These are phyloP conservation scores for Trebouxia sp. DNA, from an alignment of 139 green algal species.

Conservation along the genomic window DNA sequence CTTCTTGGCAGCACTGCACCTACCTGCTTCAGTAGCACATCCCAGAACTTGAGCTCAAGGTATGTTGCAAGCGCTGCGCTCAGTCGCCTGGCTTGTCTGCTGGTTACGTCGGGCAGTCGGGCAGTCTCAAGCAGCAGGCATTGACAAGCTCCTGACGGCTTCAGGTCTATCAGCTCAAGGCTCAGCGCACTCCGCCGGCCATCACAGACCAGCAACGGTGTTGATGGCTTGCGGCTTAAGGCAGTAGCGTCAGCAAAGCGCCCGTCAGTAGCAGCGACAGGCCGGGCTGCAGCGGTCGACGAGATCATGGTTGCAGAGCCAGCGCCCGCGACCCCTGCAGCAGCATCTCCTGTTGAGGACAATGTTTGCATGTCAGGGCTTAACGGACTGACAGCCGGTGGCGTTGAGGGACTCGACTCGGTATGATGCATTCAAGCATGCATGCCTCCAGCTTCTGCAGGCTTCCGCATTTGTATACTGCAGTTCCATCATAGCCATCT, in stretches of 20 bases:
- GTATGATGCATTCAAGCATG: neutral
- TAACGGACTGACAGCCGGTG: slow-evolving; percentile 38
- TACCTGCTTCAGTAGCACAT: too few relatives aligned
- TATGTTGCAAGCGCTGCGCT: too few relatives aligned
- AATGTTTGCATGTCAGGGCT: slow-evolving; percentile 36
- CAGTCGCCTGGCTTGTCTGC: too few relatives aligned
- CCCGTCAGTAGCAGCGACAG: neutral
- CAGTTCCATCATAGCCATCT: neutral
- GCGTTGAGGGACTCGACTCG: slow-evolving; percentile 22
- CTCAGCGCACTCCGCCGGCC: neutral
- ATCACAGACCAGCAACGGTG: neutral
- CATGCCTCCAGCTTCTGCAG: neutral
- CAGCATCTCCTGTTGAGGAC: neutral
- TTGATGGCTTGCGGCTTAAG: neutral
- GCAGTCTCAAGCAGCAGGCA: neutral
- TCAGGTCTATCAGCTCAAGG: neutral
- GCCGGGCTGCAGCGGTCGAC: neutral
- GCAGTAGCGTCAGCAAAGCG: neutral
- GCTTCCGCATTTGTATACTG: neutral
- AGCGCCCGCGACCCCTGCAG: neutral
- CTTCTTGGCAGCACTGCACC: too few relatives aligned
- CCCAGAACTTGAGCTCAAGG: too few relatives aligned
- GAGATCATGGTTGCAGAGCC: slow-evolving; percentile 5
- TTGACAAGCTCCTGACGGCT: neutral
- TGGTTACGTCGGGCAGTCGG: too few relatives aligned